Conservation (phyloP, 225 moss, liverwort and hornwort species). For the Takakia lepidozioides region DNA sequence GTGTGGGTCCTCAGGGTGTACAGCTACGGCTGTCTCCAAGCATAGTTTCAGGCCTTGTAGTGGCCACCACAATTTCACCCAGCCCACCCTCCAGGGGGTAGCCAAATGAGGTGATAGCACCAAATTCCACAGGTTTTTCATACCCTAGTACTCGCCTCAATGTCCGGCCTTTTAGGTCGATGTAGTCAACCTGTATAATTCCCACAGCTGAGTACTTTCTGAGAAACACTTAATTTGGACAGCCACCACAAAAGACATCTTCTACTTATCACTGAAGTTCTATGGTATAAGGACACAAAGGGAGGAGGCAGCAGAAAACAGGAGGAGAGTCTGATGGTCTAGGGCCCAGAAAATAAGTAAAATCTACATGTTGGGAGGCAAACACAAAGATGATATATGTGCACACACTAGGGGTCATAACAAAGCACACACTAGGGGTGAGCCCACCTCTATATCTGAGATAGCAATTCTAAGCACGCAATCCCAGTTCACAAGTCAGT, state of each 20-base stretch:
- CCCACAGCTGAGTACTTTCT: no score
- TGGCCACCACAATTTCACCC: slow-evolving; percentile 90
- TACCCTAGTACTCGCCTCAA: slow-evolving; percentile 73
- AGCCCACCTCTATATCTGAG: slow-evolving; percentile 84
- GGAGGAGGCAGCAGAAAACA: no score
- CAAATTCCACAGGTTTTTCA: slow-evolving; percentile 73
- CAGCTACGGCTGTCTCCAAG: slow-evolving; percentile 94
- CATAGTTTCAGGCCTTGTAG: slow-evolving; percentile 96
- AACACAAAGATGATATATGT: no score
- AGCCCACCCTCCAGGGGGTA: slow-evolving; percentile 75
- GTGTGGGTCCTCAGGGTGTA: slow-evolving; percentile 73
- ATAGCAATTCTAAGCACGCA: slow-evolving; percentile 77
- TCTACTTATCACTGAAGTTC: no score
- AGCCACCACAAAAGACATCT: no score
- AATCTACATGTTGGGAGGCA: no score
- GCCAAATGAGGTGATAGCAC: slow-evolving; percentile 84
- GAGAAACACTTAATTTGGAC: no score
- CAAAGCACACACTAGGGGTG: neutral
- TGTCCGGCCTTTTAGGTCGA: slow-evolving; percentile 63
- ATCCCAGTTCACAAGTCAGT: slow-evolving; percentile 94
- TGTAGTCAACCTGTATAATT: slow-evolving; percentile 66
- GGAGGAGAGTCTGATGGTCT: no score
- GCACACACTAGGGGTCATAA: no score
- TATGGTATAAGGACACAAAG: no score
- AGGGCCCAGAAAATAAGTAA: no score